These are phyloP conservation scores for Elongisporangium anandrum DNA, from an alignment of 352 stramenopile species.

Conservation along the genomic window DNA sequence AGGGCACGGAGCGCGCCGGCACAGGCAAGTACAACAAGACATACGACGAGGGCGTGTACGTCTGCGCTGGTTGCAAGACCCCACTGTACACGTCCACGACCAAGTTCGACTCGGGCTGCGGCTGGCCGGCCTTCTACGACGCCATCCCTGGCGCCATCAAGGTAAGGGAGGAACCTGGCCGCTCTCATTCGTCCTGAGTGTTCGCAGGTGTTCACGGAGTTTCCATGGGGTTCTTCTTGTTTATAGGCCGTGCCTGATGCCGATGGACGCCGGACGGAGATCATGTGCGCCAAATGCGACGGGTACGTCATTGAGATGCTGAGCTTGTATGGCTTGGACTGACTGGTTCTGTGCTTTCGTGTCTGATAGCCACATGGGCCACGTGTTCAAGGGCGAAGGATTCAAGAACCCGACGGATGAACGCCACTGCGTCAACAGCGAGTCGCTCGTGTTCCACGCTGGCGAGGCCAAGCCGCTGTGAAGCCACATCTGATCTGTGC, in stretches of 20 bases:
- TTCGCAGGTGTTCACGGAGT: background rate
- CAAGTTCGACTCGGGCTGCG: conserved; percentile 90
- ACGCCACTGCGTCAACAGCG: conserved; percentile 89
- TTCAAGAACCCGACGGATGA: conserved; percentile 87
- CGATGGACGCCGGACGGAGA: conserved; percentile 79
- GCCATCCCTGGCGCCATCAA: conserved; percentile 86
- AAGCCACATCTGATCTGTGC: conserved; percentile 3
- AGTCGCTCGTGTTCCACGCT: conserved; percentile 82
- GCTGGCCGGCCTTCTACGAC: conserved; percentile 90
- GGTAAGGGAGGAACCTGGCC: conserved; percentile 12
- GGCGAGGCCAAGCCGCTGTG: conserved; percentile 47
- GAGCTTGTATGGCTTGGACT: background rate
- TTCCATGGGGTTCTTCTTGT: conserved; percentile 1
- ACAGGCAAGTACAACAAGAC: conserved; percentile 90
- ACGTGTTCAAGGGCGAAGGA: conserved; percentile 89
- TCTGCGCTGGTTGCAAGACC: conserved; percentile 84
- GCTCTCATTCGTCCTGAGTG: background rate
- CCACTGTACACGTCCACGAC: conserved; percentile 84
- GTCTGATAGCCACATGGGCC: conserved; percentile 77
- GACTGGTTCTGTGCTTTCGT: conserved; percentile 3
- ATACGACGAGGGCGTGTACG: conserved; percentile 81
- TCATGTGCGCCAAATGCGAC: conserved; percentile 85
- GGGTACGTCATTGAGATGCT: conserved; percentile 37
- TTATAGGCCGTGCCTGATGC: conserved; percentile 54
- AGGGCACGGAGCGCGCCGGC: conserved; percentile 85